These are phyloP conservation scores for Francoa sonchifolia DNA, from an alignment of 441 rosid species.

Conservation along the genomic window DNA sequence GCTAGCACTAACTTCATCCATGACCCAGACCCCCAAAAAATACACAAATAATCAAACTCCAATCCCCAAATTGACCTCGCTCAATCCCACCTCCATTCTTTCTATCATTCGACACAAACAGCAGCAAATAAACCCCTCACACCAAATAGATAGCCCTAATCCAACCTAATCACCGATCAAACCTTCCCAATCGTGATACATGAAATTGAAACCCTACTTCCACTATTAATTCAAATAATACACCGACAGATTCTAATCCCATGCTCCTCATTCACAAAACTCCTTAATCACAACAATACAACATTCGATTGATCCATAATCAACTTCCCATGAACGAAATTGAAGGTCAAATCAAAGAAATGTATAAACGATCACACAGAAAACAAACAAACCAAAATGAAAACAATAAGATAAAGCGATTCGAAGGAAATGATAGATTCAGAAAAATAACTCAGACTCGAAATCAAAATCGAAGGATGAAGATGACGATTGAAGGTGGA, in stretches of 20 bases:
- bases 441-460: no score
- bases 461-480: not conserved
- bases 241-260: conserved; percentile 83
- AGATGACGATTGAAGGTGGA: not conserved
- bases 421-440: no score
- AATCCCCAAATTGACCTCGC: conserved; percentile 23
- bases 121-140: conserved; percentile 3
- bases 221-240: conserved; percentile 22
- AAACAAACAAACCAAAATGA: no score
- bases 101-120: no score
- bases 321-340: not conserved
- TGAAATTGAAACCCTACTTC: no score
- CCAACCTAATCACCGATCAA: no score
- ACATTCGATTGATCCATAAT: not conserved
- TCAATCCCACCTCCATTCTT: conserved; percentile 21
- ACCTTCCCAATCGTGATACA: no score
- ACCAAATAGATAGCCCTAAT: conserved; percentile 15
- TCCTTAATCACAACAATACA: not conserved
- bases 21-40: conserved; percentile 11
- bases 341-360: not conserved
- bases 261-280: conserved; percentile 38
- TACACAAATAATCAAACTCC: conserved; percentile 24
- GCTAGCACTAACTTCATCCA: conserved; percentile 60
- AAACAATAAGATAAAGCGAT: no score
- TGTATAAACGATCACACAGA: not conserved